Base-by-base conservation (phyloP, 2,329 filamentous ascomycete genomes). In the Macrophomina tecta region DNA sequence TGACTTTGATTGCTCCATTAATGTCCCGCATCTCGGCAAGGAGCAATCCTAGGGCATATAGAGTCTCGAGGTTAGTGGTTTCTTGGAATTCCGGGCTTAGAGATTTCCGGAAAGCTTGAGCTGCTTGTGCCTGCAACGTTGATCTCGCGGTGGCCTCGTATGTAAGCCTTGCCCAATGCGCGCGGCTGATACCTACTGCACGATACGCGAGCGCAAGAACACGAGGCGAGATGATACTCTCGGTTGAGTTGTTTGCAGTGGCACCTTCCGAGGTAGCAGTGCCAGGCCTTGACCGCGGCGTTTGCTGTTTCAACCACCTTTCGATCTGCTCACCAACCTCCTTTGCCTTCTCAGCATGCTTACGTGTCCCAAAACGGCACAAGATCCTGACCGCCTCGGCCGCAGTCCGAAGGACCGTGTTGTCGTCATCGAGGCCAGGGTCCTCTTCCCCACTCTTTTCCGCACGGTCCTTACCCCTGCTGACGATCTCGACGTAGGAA, bases 401-500 rank as follows among this genome's bases (percentile, higher is more conserved):
- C 56, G 94, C 87, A 0, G 93, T 96, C 72, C 89, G 86, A 18
- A 98, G 79, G 5, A 95, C 87, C 0, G 85, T 90, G 18, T 89
- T 89, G 72, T 97, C 91, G 65, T 90, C 86, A 72, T 99, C 95
- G 34, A 97, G 83, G 60, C 87, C 88, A 18, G 85, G 83, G 72
- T 94, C 91, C 6, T 80, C 75, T 70, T 92, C 87, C 2, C 92
- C 85, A 30, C 82, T 82, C 79, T 97, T 96, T 72, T 92, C 89
- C 3, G 93, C 89, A 48, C 94, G 87, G 23, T 92, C 91, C 79
- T 94, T 97, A 66, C 90, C 93, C 74, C 91, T 91, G 69, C 90
- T 90, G 65, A 97, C 87, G 70, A 99, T 91, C 65, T 96, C 92
- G 45, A 97, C 83, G 77, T 98, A 99, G 0, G 94, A 94, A 76